Base-by-base conservation (phyloP, 139 green algal genomes). In the Micractinium conductrix region DNA sequence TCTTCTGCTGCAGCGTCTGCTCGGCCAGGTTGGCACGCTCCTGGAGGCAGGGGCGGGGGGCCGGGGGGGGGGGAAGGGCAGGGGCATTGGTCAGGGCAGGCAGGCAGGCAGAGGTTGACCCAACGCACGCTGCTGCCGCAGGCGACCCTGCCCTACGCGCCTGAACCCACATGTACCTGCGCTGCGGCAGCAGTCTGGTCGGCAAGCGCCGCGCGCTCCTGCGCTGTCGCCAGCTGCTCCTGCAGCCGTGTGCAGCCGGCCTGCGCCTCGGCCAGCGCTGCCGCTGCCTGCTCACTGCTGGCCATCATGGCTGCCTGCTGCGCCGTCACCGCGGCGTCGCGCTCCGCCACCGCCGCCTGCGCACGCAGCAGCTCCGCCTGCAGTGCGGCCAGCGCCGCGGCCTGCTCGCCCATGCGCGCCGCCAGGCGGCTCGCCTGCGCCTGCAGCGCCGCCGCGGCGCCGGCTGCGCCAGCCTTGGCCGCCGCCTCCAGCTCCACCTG, bases 21-120 rank as follows among this genome's bases (percentile, higher is more conserved):
- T 83, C 78, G 45, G 78, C 78, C 62, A 82, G 76, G 55, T 82
- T 82, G 76, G 76, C 76, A 21, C 76, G 76, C 76, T 83, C 62
- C 78, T 83, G 62, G 30, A 72, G 48, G 33, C n/a, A n/a, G n/a
- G n/a, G n/a, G n/a, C n/a, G n/a, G n/a, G n/a, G n/a, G n/a, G n/a
- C n/a, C n/a, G n/a, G n/a, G 14, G 30, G 14, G 2, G 14, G 17
- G 73, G 45, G n/a, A 30, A 65, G 30, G 44, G 42, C 42, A 58
- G 42, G 42, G 43, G 42, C 69, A 28, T 30, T n/a, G n/a, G 5
- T 38, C n/a, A n/a, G 62, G 62, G 30, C 62, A 53, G 4, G 38
- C 22, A 35, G 22, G 30, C 19, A 21, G 12, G 33, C 6, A 19
- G 37, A 1, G 19, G 3, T 50, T 35, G 6, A 10, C 37, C 37